Evolutionary conservation across 1,284 basidiomycete genomes (phyloP), one percentile per base, ranked within the genome.

Genomic region (Pseudozyma hubeiensis): DNA sequence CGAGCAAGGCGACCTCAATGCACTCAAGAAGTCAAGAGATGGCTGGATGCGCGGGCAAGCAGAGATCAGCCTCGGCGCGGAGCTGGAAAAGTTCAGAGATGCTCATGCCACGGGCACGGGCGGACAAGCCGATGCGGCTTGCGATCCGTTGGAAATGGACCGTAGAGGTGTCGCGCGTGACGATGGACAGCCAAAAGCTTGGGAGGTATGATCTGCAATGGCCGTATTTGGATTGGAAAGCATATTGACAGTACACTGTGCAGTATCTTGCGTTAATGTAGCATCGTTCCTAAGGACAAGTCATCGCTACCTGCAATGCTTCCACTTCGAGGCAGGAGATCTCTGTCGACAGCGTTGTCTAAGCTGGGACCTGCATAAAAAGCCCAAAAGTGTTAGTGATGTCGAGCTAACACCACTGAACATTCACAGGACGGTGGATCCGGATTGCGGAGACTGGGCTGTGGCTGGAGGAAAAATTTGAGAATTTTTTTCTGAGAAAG

Each of bases 141-240:
- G 58, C 35, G 58, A 72, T 46, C 55, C 71, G 5, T 33, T 55
- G 29, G 80, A 84, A 62, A 63, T 82, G 43, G 82, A 84, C 46
- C 67, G 81, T 17, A 58, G 82, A 14, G 67, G 67, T 39, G 54
- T 80, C 14, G 75, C 80, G 16, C 66, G 82, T 17, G 79, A 78
- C 13, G 82, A 84, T 54, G 82, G 82, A 8, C 71, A 81, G 72
- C 60, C 75, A 7, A 84, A 84, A 60, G 82, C 73, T 29, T 84
- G 82, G 82, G 82, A 84, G 61, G 82, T 84, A 10, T 84, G 34
- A 16, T 44, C 19, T 19, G 17, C 8, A 44, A 9, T 19, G 34
- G 7, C 35, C 33, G 9, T 11, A 7, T 24, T 5, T 44, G 17
- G 43, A 41, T 41, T 16, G 40, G 11, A 41, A 7, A 41, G 19